Base-by-base conservation (phyloP, 331 rosid genomes). In the Prunus yedoensis region DNA sequence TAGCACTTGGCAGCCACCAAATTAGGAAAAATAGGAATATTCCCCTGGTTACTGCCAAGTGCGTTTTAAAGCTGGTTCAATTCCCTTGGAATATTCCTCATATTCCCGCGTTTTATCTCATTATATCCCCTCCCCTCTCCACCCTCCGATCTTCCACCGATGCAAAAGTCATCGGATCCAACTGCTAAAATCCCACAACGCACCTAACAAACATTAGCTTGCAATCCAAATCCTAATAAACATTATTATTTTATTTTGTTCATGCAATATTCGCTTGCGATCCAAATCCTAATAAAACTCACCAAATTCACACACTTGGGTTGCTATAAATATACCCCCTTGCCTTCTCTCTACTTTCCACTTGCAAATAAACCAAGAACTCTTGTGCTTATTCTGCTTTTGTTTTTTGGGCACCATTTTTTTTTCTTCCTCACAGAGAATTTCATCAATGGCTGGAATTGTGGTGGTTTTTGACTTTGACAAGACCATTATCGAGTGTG, bases 381-480 rank as follows among this genome's bases (percentile, higher is more conserved):
- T 59, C 65, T 59, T 59, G 35, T 59, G 38, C 38, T 32, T 32
- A 18, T 59, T 59, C 35, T 32, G 38, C 38, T 18, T 62, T 20
- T 28, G 67, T 16, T 62, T 62, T 62, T 62, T 2, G 16, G 52
- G 8, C 0, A 17, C 8, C 38, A 1, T 30, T 58, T 54, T 20
- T 10, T 10, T 18, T 10, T 45, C 8, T 17, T 16, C 38, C 38
- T 35, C 38, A 10, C n/a, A 28, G 16, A 30, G 16, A 30, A 0
- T 14, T 61, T 62, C 67, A 30, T 10, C n/a, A 18, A 73, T 73
- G 77, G 86, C 88, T 8, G 85, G 83, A 70, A 67, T 73, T 38
- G 82, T 90, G 1, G 83, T 84, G 17, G 82, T 92, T 72, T 92
- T 89, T 14, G 94, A 92, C 69, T 92, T 92, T 49, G 97, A 90